Evolutionary conservation across 345 rosid species (phyloP).

Genomic region (Melastoma malabathricum): DNA sequence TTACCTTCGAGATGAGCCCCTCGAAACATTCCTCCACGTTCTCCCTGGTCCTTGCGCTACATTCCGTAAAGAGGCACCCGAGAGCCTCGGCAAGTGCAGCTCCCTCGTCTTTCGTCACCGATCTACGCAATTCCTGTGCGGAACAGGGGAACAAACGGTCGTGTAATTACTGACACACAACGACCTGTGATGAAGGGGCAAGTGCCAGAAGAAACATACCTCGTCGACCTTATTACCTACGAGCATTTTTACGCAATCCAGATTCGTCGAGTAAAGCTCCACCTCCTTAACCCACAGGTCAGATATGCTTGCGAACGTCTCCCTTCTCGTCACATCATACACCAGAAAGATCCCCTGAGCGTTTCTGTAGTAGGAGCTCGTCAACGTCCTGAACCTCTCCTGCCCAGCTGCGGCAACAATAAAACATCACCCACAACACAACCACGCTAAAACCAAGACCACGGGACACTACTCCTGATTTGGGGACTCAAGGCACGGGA

Average conservation of each 20-base stretch:
- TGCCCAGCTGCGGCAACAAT: too few relatives aligned
- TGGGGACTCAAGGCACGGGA: too few relatives aligned
- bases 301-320: slow-evolving; percentile 66
- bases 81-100: slow-evolving; percentile 54
- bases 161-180: background rate
- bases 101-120: slow-evolving; percentile 76
- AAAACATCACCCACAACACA: too few relatives aligned
- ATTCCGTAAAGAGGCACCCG: slow-evolving; percentile 59
- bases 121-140: slow-evolving; percentile 65
- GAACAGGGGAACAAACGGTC: background rate
- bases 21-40: slow-evolving; percentile 81
- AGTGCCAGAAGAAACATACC: slow-evolving; percentile 26
- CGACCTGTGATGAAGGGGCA: background rate
- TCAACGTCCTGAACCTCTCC: too few relatives aligned
- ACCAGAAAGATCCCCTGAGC: slow-evolving; percentile 20
- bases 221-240: slow-evolving; percentile 86
- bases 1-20: slow-evolving; percentile 68
- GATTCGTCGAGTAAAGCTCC: slow-evolving; percentile 72
- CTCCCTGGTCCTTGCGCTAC: slow-evolving; percentile 79
- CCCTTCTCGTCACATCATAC: slow-evolving; percentile 84
- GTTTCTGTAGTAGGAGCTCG: too few relatives aligned
- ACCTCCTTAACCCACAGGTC: slow-evolving; percentile 89
- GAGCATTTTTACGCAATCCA: slow-evolving; percentile 73
- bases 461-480: too few relatives aligned
- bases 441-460: too few relatives aligned